Conservation (phyloP, 257 asterid species). For the Handroanthus guayacan region DNA sequence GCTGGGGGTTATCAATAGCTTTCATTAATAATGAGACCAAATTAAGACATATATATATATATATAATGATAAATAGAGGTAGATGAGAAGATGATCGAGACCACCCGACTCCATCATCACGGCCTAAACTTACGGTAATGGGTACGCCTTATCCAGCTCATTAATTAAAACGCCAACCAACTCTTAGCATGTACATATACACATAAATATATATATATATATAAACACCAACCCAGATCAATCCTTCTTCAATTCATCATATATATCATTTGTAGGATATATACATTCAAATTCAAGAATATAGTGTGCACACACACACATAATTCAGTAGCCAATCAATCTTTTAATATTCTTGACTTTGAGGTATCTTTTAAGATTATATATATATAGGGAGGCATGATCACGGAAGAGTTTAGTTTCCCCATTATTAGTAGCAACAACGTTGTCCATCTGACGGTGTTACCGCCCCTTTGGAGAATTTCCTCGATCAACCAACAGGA, state of each 20-base stretch:
- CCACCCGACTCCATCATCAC: slow-evolving; percentile 24
- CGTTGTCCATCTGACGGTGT: slow-evolving; percentile 23
- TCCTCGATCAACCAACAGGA: slow-evolving; percentile 38
- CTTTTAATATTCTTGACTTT: too few species aligned
- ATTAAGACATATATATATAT: background rate
- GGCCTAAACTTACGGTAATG: background rate
- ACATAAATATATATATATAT: background rate
- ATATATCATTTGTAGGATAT: background rate
- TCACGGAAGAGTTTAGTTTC: slow-evolving; percentile 50
- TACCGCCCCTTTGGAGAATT: slow-evolving; percentile 55
- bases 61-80: background rate
- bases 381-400: slow-evolving; percentile 6
- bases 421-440: slow-evolving; percentile 41
- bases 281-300: background rate
- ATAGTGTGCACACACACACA: background rate
- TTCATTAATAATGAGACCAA: slow-evolving; percentile 15
- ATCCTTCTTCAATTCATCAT: background rate
- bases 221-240: background rate
- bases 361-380: background rate
- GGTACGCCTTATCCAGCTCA: background rate
- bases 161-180: slow-evolving; percentile 29
- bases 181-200: slow-evolving; percentile 13
- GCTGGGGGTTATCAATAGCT: slow-evolving; percentile 18
- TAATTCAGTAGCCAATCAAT: too few species aligned
- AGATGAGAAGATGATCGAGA: slow-evolving; percentile 9